Evolutionary conservation across 2,329 filamentous ascomycete genomes (phyloP), one percentile per base, ranked within the genome.

Genomic region (Verticillium albo-atrum): DNA sequence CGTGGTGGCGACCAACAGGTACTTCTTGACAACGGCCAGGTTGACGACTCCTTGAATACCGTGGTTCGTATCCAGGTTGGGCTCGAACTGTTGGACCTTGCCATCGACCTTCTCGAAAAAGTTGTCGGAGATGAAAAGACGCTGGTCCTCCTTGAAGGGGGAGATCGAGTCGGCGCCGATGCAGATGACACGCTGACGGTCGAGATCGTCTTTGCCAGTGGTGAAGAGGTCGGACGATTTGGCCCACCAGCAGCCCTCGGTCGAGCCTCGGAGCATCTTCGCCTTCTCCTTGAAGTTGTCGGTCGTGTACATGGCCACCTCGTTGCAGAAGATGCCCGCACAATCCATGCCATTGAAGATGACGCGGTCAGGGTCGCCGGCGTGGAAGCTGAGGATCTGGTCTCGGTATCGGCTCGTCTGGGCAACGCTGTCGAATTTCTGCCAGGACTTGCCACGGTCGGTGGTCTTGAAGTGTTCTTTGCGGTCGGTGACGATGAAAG

Each of bases 161-260:
- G 89, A 91, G 68, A 89, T 88, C 63, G 85, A 80, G 59, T 92
- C 91, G 59, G 84, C 82, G 37, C 90, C 86, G 56, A 97, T 88
- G 74, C 95, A 99, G 57, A 98, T 75, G 56, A 94, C 82, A 58
- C 92, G 86, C 65, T 89, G 80, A 56, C 85, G 79, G 68, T 95
- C 87, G 56, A 87, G 77, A 34, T 89, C 81, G 1, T 82, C 76
- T 58, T 88, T 75, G 61, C 89, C 89, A 12, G 87, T 88, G 34
- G 84, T 85, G 71, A 99, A 97, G 50, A 87, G 75, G 5, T 84
- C 81, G 14, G 90, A 87, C 15, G 86, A 85, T 70, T 91, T 91
- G 56, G 95, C 94, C 92, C 94, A 99, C 72, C 89, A 86, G 73
- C 95, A 99, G 62, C 89, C 88, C 55, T 85, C 80, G 2, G 90